These are phyloP conservation scores for Zoysia matrella DNA, from an alignment of 202 grass and related monocot genomes.

Conservation along the genomic window DNA sequence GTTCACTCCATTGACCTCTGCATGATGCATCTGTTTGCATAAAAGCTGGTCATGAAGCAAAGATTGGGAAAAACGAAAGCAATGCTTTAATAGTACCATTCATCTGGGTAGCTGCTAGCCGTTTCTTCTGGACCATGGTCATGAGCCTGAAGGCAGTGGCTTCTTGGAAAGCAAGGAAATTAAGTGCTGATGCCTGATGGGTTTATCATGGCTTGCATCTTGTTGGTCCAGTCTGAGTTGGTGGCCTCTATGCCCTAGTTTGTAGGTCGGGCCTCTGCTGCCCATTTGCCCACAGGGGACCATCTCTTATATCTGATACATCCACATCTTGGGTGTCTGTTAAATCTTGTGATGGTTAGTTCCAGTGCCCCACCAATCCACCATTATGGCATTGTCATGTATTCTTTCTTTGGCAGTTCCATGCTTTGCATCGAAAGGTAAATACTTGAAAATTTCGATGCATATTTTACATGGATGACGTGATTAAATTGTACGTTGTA, in stretches of 20 bases:
- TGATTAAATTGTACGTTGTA: constrained; percentile 49
- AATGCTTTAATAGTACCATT: constrained; percentile 38
- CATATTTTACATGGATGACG: constrained; percentile 48
- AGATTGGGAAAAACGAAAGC: constrained; percentile 29
- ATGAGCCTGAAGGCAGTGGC: constrained; percentile 52
- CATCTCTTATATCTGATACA: constrained; percentile 41
- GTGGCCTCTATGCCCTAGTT: no score
- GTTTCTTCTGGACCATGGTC: constrained; percentile 50
- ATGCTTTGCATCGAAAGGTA: constrained; percentile 41
- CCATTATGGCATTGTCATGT: constrained; percentile 30
- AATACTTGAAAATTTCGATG: constrained; percentile 30
- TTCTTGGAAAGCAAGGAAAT: constrained; percentile 58
- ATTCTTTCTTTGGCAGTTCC: constrained; percentile 42
- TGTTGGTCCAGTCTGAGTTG: constrained; percentile 35
- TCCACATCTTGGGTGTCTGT: constrained; percentile 31
- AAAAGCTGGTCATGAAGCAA: constrained; percentile 43
- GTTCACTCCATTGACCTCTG: constrained; percentile 22
- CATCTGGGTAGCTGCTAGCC: constrained; percentile 40
- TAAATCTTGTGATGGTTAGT: constrained; percentile 39
- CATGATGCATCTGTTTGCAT: constrained; percentile 13
- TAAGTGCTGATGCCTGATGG: constrained; percentile 47
- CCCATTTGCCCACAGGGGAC: no score
- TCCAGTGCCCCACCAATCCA: constrained; percentile 20
- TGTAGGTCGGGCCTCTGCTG: no score
- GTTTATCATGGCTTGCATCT: constrained; percentile 58